Conservation (phyloP, 495 filamentous ascomycete species). For the Neurospora hispaniola region DNA sequence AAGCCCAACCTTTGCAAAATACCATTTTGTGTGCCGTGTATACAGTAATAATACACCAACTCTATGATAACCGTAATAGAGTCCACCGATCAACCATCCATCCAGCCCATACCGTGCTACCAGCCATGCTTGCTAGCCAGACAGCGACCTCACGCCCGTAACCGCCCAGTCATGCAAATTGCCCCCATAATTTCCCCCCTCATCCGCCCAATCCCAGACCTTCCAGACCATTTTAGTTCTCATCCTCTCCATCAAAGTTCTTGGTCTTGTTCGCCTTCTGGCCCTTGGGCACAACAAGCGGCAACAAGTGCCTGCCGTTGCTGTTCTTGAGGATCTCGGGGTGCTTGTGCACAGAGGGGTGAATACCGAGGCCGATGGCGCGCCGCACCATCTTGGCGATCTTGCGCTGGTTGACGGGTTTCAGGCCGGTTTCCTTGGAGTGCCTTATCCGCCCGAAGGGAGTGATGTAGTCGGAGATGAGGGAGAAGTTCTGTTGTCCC, state of each 20-base stretch:
- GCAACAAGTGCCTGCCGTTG: not conserved
- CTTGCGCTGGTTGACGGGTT: conserved; percentile 81
- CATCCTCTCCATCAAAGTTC: not conserved
- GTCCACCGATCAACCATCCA: not conserved
- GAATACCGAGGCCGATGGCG: conserved; percentile 77
- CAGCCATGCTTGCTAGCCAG: not conserved
- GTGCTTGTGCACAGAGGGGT: conserved; percentile 87
- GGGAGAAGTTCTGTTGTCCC: conserved; percentile 68
- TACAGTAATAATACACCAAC: not conserved
- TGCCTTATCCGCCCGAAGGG: conserved; percentile 76
- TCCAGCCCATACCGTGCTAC: not conserved
- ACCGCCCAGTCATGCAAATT: not conserved
- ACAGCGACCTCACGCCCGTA: not conserved
- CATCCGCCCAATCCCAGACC: not conserved
- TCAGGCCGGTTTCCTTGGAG: conserved; percentile 60
- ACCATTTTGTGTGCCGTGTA: not conserved
- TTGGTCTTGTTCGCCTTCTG: not conserved
- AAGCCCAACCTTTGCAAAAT: not conserved
- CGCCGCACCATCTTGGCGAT: conserved; percentile 86
- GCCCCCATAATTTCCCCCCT: not conserved
- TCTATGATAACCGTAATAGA: not conserved
- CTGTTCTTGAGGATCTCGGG: conserved; percentile 63
- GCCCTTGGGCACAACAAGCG: not conserved
- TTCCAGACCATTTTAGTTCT: not conserved
- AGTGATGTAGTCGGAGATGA: conserved; percentile 85